Conservation (phyloP, 345 rosid species). For the Erysimum cheiranthoides region DNA sequence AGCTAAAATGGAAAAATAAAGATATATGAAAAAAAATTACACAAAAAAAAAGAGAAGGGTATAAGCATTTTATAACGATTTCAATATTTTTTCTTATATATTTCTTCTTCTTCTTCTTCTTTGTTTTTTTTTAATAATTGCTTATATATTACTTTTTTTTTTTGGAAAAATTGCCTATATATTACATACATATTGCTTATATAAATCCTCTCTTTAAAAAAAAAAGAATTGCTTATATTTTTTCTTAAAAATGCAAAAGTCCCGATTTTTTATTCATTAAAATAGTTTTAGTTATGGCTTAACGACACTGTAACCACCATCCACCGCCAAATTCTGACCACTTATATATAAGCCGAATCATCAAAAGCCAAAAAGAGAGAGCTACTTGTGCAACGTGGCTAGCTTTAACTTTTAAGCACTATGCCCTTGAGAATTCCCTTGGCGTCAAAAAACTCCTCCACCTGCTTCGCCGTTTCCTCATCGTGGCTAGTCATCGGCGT, state of each 20-base stretch:
- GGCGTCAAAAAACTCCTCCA: constrained; percentile 51
- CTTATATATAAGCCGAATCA: constrained; percentile 75
- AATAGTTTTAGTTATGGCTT: neutral
- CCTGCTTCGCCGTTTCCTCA: constrained; percentile 48
- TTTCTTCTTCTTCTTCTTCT: no score
- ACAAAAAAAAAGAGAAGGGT: neutral
- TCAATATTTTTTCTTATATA: no score
- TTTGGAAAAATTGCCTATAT: neutral
- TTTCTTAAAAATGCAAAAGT: neutral
- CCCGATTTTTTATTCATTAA: neutral
- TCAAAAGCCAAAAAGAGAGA: constrained; percentile 82
- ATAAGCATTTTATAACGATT: no score
- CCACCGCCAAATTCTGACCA: constrained; percentile 82
- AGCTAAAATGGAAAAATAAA: no score
- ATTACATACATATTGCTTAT: no score
- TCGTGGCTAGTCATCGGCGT: constrained; percentile 65
- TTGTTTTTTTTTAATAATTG: no score
- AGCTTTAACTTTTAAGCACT: constrained; percentile 65
- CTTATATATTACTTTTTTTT: neutral
- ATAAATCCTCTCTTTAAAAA: no score
- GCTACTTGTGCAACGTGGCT: constrained; percentile 79
- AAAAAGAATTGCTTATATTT: no score
- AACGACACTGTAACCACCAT: constrained; percentile 74
- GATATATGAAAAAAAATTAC: no score
- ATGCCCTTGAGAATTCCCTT: constrained; percentile 65